These are phyloP conservation scores for Amylocarpus encephaloides DNA, from an alignment of 2,329 filamentous ascomycete genomes.

Conservation along the genomic window DNA sequence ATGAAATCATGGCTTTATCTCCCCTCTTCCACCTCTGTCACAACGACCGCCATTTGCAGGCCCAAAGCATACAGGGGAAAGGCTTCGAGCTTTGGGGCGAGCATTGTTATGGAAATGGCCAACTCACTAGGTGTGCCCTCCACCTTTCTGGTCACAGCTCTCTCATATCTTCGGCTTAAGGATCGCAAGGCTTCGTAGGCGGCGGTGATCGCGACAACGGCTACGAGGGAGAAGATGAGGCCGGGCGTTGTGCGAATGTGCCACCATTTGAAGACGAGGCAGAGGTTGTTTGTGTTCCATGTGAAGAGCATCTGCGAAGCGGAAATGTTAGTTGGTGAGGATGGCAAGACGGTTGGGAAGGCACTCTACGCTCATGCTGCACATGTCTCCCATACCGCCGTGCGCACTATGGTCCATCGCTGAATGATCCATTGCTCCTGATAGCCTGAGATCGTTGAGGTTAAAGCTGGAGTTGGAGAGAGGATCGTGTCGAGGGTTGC, in stretches of 20 bases:
- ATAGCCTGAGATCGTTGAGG: too few relatives aligned
- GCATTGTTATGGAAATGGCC: neutral
- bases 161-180: slow-evolving; percentile 70
- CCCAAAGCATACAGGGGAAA: neutral
- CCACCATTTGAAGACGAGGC: slow-evolving; percentile 93
- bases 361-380: slow-evolving; percentile 79
- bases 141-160: slow-evolving; percentile 28
- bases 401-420: slow-evolving; percentile 52
- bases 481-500: neutral
- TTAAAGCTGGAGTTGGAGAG: slow-evolving; percentile 11
- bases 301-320: slow-evolving; percentile 85
- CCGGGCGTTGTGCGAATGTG: slow-evolving; percentile 68
- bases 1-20: neutral
- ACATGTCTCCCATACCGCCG: slow-evolving; percentile 54
- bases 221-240: slow-evolving; percentile 75
- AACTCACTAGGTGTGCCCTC: slow-evolving; percentile 28
- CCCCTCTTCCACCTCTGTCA: neutral
- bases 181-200: slow-evolving; percentile 88
- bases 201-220: slow-evolving; percentile 76
- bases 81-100: neutral
- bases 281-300: slow-evolving; percentile 88
- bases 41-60: neutral
- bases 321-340: neutral
- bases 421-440: slow-evolving; percentile 43
- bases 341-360: neutral